Percentiles rank a stretch among this genome's conserved stretches.
Evolutionary conservation across 108 stramenopile species (phyloP).

Genomic region (Fragilaria radians): DNA sequence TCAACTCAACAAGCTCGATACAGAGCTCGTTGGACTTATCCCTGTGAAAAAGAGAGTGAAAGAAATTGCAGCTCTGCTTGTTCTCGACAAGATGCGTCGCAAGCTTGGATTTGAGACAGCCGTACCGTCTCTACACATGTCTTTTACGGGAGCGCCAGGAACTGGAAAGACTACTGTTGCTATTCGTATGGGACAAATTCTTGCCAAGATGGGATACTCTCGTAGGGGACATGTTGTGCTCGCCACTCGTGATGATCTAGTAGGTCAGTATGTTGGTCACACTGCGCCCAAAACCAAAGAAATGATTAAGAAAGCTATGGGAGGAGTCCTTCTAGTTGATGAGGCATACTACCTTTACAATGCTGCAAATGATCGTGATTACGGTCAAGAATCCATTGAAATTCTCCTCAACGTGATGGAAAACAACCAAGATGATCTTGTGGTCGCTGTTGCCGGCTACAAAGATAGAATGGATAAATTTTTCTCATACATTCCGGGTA

Average conservation of each 20-base stretch:
- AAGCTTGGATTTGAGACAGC: constrained; percentile 95
- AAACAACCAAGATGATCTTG: constrained; percentile 95
- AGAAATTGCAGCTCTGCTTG: constrained; percentile 95
- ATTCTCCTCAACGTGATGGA: constrained; percentile 99
- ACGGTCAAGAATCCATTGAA: constrained; percentile 98
- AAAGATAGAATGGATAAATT: constrained; percentile 98
- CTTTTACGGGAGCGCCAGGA: constrained; percentile 96
- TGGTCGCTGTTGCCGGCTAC: constrained; percentile 97
- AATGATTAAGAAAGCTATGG: constrained; percentile 98
- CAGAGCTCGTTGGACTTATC: constrained; percentile 89
- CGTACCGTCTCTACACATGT: constrained; percentile 98
- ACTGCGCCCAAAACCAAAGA: constrained; percentile 99
- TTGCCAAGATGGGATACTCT: constrained; percentile 97
- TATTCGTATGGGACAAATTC: constrained; percentile 96
- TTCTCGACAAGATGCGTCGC: constrained; percentile 97
- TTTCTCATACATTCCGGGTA: constrained; percentile 98
- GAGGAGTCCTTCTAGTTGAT: constrained; percentile 94
- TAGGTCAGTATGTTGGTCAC: constrained; percentile 98
- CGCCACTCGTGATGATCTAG: constrained; percentile 96
- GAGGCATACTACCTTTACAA: constrained; percentile 99
- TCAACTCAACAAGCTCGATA: constrained; percentile 91
- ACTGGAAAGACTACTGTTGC: constrained; percentile 99
- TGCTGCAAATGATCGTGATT: constrained; percentile 96
- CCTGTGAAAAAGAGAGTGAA: constrained; percentile 95
- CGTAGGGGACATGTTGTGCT: constrained; percentile 94